phyloP scores from a whole-genome alignment of 2,329 filamentous ascomycete species.

The Aspergillus sp. region DNA sequence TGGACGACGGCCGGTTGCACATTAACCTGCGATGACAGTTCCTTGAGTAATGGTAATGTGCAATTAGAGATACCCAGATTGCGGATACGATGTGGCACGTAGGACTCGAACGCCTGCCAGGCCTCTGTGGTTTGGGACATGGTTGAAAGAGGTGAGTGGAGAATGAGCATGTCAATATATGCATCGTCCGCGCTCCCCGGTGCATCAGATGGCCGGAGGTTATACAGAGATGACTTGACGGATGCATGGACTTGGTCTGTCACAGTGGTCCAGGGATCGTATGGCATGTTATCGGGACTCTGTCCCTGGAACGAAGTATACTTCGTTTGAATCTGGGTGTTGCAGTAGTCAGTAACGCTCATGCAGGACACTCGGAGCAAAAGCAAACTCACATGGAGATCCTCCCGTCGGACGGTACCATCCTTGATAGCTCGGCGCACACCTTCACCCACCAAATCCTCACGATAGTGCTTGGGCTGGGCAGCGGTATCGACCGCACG shows the following conservation, averaged over 20 bases:
- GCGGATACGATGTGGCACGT: slow-evolving; percentile 57
- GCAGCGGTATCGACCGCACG: slow-evolving; percentile 68
- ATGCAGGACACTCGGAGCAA: neutral
- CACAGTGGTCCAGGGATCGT: slow-evolving; percentile 51
- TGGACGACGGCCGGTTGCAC: slow-evolving; percentile 60
- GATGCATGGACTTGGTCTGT: slow-evolving; percentile 59
- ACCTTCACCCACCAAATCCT: slow-evolving; percentile 60
- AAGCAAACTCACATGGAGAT: slow-evolving; percentile 51
- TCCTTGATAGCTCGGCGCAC: slow-evolving; percentile 54
- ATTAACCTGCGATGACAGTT: slow-evolving; percentile 38
- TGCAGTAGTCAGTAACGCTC: too few species aligned
- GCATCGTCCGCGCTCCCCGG: slow-evolving; percentile 29
- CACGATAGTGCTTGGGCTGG: slow-evolving; percentile 70
- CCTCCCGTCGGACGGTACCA: slow-evolving; percentile 49
- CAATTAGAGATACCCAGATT: slow-evolving; percentile 69
- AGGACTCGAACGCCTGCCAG: slow-evolving; percentile 59
- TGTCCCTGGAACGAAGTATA: slow-evolving; percentile 61
- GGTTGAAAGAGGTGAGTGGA: slow-evolving; percentile 50
- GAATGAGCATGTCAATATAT: slow-evolving; percentile 52
- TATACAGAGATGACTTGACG: slow-evolving; percentile 56
- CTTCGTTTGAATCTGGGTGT: slow-evolving; percentile 66
- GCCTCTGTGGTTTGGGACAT: slow-evolving; percentile 50
- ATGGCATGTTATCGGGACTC: slow-evolving; percentile 53
- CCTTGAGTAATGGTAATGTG: slow-evolving; percentile 48
- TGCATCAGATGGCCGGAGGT: slow-evolving; percentile 41